Evolutionary conservation across 192 early-diverging fungal species (phyloP), one percentile per base, ranked within the genome.

Genomic region (Backusella morwellensis): DNA sequence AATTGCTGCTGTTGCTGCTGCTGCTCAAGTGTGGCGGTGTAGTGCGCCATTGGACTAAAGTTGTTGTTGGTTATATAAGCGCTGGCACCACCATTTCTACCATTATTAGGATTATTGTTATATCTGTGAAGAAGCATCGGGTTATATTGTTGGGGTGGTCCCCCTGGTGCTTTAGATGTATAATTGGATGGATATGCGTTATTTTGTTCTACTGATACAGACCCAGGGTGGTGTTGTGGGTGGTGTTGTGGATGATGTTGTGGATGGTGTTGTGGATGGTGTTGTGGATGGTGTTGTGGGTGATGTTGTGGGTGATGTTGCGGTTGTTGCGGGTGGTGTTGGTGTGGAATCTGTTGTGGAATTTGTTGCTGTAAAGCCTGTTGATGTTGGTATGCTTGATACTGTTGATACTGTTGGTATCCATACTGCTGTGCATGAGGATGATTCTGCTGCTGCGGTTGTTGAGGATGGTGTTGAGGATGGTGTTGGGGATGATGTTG

Each of bases 161-260:
- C 56, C 9, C 56, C 56, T 29, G 56, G 56, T 63, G 56, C 56
- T 63, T 63, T 63, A 12, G 56, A 63, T 63, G 56, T 63, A 63
- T 63, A 63, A 63, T 63, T 63, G 23, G 56, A 63, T 63, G 56
- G 56, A 63, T 63, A 63, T 63, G 56, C 3, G 23, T 63, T 63
- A 23, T 63, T 63, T 63, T 63, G 56, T 29, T 63, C 56, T 63
- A 63, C 23, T 63, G 23, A 63, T 63, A 63, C 56, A 26, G 56
- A 3, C 3, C 56, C 56, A 29, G 8, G 56, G 2, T 63, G 56
- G 26, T 63, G 56, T 1, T 63, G 56, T 29, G 21, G 56, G 11
- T 26, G 56, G 12, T 26, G 23, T 26, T 59, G 56, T 23, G n/a
- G 56, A 0, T 59, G 56, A 0, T 26, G 54, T 26, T 59, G 54